Conservation (phyloP, 2,329 filamentous ascomycete species). For the Nannizziopsis arthrosporioides region DNA sequence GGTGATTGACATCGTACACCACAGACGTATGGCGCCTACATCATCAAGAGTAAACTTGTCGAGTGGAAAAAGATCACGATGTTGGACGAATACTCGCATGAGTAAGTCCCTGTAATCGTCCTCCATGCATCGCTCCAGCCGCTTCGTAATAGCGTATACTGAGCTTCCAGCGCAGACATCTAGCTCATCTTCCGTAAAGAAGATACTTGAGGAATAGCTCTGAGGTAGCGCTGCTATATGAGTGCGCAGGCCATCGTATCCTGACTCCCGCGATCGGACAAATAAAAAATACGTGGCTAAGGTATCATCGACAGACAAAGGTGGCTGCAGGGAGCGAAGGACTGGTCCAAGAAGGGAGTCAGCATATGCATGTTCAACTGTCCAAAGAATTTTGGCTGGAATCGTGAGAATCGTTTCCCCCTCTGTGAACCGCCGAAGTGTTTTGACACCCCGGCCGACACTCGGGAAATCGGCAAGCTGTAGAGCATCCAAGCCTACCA, state of each 20-base stretch:
- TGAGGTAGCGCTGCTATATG: constrained; percentile 25
- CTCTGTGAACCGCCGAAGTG: constrained; percentile 23
- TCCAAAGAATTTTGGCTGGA: constrained; percentile 24
- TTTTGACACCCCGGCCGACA: constrained; percentile 25
- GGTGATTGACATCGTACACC: constrained; percentile 16
- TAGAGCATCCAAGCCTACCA: constrained; percentile 23
- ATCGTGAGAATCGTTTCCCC: constrained; percentile 28
- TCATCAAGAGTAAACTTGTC: constrained; percentile 26
- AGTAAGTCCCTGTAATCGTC: constrained; percentile 24
- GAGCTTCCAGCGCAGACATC: constrained; percentile 26
- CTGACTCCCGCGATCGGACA: constrained; percentile 25
- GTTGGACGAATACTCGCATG: constrained; percentile 20
- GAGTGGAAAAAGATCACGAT: constrained; percentile 26
- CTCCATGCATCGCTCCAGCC: constrained; percentile 21
- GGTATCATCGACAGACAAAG: constrained; percentile 26
- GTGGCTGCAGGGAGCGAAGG: constrained; percentile 23
- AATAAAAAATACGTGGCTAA: constrained; percentile 27
- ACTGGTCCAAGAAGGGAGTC: constrained; percentile 25
- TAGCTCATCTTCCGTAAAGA: constrained; percentile 26
- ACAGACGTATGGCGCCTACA: constrained; percentile 21
- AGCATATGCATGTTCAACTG: constrained; percentile 24
- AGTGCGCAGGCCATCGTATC: constrained; percentile 22
- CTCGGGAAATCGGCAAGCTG: constrained; percentile 25
- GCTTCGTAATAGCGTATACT: constrained; percentile 26
- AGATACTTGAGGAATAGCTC: constrained; percentile 28